These are phyloP conservation scores for Tricholoma sp. DNA, from an alignment of 768 basidiomycete genomes.

Conservation along the genomic window DNA sequence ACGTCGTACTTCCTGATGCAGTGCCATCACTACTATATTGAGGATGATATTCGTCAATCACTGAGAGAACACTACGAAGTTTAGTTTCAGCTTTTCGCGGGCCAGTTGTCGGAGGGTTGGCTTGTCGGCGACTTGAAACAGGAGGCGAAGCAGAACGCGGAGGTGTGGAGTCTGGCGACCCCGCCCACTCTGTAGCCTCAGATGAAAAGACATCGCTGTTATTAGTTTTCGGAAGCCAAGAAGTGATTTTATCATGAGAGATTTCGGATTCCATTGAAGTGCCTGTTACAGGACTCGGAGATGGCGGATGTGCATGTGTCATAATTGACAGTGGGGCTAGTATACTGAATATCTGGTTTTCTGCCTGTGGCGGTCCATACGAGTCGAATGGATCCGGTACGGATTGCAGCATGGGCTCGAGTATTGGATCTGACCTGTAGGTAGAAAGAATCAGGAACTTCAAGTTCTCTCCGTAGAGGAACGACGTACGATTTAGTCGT, in stretches of 20 bases:
- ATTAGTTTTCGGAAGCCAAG: slow-evolving; percentile 49
- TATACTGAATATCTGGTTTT: slow-evolving; percentile 92
- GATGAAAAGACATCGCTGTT: slow-evolving; percentile 41
- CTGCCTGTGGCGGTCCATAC: slow-evolving; percentile 82
- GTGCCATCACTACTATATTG: slow-evolving; percentile 22
- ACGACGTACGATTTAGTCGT: slow-evolving; percentile 76
- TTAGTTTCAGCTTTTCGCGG: slow-evolving; percentile 59
- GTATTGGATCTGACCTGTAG: slow-evolving; percentile 75
- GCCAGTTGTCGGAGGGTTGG: slow-evolving; percentile 36
- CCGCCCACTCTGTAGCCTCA: slow-evolving; percentile 55
- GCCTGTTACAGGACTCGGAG: slow-evolving; percentile 53
- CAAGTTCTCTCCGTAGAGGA: slow-evolving; percentile 11
- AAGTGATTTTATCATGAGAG: slow-evolving; percentile 28
- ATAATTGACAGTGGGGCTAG: slow-evolving; percentile 82
- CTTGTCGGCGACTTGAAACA: slow-evolving; percentile 41
- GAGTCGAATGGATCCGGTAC: slow-evolving; percentile 92
- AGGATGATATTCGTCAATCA: slow-evolving; percentile 58
- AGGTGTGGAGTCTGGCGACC: slow-evolving; percentile 38
- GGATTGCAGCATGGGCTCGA: slow-evolving; percentile 87
- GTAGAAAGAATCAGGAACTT: slow-evolving; percentile 2
- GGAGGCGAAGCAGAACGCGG: slow-evolving; percentile 52
- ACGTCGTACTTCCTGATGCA: slow-evolving; percentile 13
- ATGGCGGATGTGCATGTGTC: slow-evolving; percentile 46
- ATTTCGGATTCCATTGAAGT: slow-evolving; percentile 34
- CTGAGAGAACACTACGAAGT: slow-evolving; percentile 65